Percentiles rank a stretch among this genome's conserved stretches.
phyloP scores from a whole-genome alignment of 139 green algal genomes.

The Pedinophyceae sp. region DNA sequence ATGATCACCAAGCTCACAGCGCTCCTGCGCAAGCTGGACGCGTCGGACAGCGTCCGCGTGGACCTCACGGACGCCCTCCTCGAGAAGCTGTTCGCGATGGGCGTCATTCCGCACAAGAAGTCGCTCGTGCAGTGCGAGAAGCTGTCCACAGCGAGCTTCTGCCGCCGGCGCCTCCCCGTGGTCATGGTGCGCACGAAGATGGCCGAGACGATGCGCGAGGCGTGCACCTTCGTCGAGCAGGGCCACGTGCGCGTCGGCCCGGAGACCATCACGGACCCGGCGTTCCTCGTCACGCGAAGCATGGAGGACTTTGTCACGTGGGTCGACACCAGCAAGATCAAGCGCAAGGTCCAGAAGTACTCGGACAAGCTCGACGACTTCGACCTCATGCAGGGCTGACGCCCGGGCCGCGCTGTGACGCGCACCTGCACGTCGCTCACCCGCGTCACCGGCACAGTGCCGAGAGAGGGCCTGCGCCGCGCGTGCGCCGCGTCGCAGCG shows the following conservation, averaged over 20 bases:
- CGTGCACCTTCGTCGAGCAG: slow-evolving; percentile 88
- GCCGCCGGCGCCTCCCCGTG: slow-evolving; percentile 71
- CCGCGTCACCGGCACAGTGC: no score
- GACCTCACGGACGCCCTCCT: slow-evolving; percentile 89
- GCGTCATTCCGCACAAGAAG: slow-evolving; percentile 80
- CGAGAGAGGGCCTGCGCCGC: no score
- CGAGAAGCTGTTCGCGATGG: slow-evolving; percentile 91
- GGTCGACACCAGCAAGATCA: slow-evolving; percentile 91
- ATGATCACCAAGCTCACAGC: slow-evolving; percentile 68
- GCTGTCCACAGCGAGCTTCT: slow-evolving; percentile 80
- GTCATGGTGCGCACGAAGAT: slow-evolving; percentile 90
- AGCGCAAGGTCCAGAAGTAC: slow-evolving; percentile 86
- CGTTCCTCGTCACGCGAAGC: slow-evolving; percentile 69
- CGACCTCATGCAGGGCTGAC: slow-evolving; percentile 62
- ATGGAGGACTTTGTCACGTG: slow-evolving; percentile 98
- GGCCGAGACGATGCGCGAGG: slow-evolving; percentile 77
- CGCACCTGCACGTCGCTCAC: no score
- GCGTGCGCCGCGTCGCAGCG: no score
- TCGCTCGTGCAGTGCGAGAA: slow-evolving; percentile 81
- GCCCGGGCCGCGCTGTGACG: no score
- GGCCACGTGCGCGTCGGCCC: slow-evolving; percentile 90
- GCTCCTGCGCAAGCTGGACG: slow-evolving; percentile 42
- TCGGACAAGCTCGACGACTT: slow-evolving; percentile 94
- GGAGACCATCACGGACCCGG: slow-evolving; percentile 76
- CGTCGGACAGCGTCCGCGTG: slow-evolving; percentile 62